These are phyloP conservation scores for Quercus bicolor DNA, from an alignment of 306 rosid genomes.

Conservation along the genomic window DNA sequence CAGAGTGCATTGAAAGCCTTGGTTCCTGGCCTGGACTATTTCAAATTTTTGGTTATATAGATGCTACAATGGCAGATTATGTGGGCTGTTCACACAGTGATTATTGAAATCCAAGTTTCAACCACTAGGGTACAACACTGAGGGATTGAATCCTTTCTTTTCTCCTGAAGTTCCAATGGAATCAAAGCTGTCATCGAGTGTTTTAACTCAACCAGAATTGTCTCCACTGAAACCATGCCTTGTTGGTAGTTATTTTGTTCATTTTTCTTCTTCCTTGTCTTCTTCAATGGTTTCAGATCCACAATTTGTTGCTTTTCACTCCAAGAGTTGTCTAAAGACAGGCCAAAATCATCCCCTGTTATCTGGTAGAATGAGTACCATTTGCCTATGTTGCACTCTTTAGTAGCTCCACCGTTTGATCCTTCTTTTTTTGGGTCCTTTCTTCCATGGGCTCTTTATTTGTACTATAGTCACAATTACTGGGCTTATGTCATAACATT, in stretches of 20 bases:
- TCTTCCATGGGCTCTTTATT: too few relatives aligned
- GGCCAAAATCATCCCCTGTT: background rate
- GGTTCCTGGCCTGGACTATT: background rate
- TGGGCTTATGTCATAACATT: too few relatives aligned
- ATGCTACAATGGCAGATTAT: background rate
- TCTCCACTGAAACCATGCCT: background rate
- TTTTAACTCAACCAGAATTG: background rate
- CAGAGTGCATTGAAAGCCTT: background rate
- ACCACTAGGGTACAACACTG: background rate
- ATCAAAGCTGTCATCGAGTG: background rate
- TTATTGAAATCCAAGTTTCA: background rate
- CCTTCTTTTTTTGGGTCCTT: background rate
- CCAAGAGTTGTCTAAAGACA: background rate
- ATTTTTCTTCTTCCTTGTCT: background rate
- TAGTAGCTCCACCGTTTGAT: background rate
- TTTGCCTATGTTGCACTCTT: background rate
- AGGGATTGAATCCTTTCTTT: background rate
- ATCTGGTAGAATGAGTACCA: background rate
- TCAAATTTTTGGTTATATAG: background rate
- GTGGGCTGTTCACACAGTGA: background rate
- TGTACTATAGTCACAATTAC: too few relatives aligned
- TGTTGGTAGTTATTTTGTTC: background rate
- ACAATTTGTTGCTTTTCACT: background rate
- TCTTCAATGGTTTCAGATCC: background rate
- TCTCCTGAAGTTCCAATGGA: background rate